Conservation (phyloP, 2,329 filamentous ascomycete genomes). For the Paraphoma sp. region DNA sequence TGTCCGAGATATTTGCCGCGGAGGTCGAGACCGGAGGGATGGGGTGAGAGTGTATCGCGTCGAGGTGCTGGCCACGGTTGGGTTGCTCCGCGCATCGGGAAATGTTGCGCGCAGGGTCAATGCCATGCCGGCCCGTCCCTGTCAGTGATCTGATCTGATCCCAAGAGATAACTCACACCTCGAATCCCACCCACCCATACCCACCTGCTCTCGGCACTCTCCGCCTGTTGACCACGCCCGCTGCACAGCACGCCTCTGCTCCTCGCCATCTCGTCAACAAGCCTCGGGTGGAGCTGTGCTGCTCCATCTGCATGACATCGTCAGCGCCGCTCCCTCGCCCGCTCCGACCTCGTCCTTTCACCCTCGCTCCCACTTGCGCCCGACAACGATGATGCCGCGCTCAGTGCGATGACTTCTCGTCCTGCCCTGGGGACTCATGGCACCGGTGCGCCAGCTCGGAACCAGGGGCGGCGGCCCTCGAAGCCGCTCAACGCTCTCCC, state of each 20-base stretch:
- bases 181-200: conserved; percentile 8
- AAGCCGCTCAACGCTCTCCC: conserved; percentile 34
- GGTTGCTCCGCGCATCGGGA: background rate
- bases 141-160: conserved; percentile 7
- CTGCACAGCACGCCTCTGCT: too few relatives aligned
- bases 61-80: background rate
- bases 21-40: conserved; percentile 14
- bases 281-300: conserved; percentile 2
- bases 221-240: background rate
- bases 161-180: conserved; percentile 12
- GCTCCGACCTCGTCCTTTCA: conserved; percentile 17
- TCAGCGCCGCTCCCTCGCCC: conserved; percentile 7
- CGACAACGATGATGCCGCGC: conserved; percentile 48
- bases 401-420: conserved; percentile 53
- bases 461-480: conserved; percentile 36
- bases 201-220: conserved; percentile 1
- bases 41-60: conserved; percentile 23
- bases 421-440: conserved; percentile 49
- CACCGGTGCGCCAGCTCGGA: conserved; percentile 37
- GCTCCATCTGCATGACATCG: conserved; percentile 8
- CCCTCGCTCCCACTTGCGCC: conserved; percentile 32
- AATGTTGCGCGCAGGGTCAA: conserved; percentile 1
- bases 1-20: conserved; percentile 9
- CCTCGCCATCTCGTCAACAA: background rate
- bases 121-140: background rate